phyloP scores from a whole-genome alignment of 306 rosid genomes.

The Pyrus pyrifolia region DNA sequence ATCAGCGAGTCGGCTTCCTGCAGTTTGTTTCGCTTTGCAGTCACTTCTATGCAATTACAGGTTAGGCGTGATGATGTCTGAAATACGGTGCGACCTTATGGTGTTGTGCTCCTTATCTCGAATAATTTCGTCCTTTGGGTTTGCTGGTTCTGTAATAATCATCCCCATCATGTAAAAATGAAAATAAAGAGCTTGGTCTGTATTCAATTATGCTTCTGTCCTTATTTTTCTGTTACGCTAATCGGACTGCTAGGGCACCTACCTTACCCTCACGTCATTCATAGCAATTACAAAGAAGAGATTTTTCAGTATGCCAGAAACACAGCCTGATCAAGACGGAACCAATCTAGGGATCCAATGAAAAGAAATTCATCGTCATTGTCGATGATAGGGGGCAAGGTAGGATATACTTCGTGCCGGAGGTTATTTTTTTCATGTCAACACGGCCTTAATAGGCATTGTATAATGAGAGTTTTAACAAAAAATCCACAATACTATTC shows the following conservation, averaged over 20 bases:
- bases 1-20: neutral
- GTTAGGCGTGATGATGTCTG: too few relatives aligned
- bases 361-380: too few relatives aligned
- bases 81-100: neutral
- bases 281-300: too few relatives aligned
- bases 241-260: neutral
- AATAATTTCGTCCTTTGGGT: neutral
- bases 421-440: too few relatives aligned
- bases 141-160: neutral
- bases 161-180: neutral
- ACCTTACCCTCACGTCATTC: too few relatives aligned
- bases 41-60: neutral
- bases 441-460: too few relatives aligned
- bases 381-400: too few relatives aligned
- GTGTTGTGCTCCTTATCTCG: neutral
- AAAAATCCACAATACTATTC: too few relatives aligned
- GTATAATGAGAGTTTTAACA: too few relatives aligned
- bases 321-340: too few relatives aligned
- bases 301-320: rapidly evolving
- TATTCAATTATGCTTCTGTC: neutral
- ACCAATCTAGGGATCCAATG: too few relatives aligned
- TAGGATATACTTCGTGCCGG: too few relatives aligned
- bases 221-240: neutral
- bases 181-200: neutral
- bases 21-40: neutral